phyloP scores from a whole-genome alignment of 257 asterid species.

The Primulina tabacum region DNA sequence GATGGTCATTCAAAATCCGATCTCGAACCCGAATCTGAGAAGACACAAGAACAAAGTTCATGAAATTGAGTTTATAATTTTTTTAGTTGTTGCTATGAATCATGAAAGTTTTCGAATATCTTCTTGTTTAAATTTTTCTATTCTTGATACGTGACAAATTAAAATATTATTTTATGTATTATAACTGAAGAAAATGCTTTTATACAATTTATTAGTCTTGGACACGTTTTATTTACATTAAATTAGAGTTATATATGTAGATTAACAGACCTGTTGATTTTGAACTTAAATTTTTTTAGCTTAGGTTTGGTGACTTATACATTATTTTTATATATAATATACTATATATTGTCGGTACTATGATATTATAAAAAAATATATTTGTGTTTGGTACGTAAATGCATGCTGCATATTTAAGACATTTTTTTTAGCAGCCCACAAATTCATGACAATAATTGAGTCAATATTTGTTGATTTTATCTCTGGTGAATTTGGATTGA shows the following conservation, averaged over 20 bases:
- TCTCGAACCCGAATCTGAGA: slow-evolving; percentile 27
- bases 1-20: slow-evolving; percentile 17
- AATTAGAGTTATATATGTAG: too few relatives aligned
- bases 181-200: neutral
- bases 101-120: neutral
- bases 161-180: too few relatives aligned
- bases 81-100: neutral
- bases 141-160: neutral
- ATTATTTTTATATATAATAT: too few relatives aligned
- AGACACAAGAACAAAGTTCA: slow-evolving; percentile 22
- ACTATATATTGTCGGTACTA: too few relatives aligned
- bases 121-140: slow-evolving; percentile 1
- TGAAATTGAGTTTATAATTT: neutral
- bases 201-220: neutral
- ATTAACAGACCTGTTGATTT: too few relatives aligned
- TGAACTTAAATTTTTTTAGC: neutral
- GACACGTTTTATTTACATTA: too few relatives aligned
- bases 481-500: neutral
- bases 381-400: neutral
- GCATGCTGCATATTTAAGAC: neutral
- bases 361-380: too few relatives aligned
- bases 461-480: neutral
- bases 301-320: neutral
- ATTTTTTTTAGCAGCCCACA: too few relatives aligned
- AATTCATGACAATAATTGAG: too few relatives aligned